These are phyloP conservation scores for Piromyces finnis DNA, from an alignment of 192 early-diverging fungal species.

Conservation along the genomic window DNA sequence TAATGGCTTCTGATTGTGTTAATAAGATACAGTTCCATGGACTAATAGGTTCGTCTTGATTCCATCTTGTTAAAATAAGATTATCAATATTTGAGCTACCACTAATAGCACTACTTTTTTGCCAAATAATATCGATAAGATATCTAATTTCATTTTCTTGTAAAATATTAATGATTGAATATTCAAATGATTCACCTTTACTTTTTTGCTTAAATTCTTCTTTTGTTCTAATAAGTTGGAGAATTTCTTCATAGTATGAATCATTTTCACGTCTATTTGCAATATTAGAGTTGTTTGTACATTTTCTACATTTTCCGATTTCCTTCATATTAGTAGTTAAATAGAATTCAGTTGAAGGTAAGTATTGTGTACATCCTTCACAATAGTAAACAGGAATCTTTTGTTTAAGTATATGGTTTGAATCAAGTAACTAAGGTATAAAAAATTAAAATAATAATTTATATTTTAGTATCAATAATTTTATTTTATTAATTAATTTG, in stretches of 20 bases:
- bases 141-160: constrained; percentile 35
- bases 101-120: constrained; percentile 21
- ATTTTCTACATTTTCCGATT: constrained; percentile 30
- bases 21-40: constrained; percentile 39
- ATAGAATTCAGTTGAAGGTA: constrained; percentile 37
- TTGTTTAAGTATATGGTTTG: constrained; percentile 25
- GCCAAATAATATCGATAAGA: constrained; percentile 31
- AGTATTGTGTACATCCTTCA: constrained; percentile 28
- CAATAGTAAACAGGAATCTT: constrained; percentile 38
- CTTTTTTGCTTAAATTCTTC: constrained; percentile 10
- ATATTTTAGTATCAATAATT: too few relatives aligned
- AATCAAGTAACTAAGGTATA: constrained; percentile 31
- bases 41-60: constrained; percentile 13
- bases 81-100: constrained; percentile 15
- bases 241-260: constrained; percentile 22
- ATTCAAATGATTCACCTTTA: constrained; percentile 4
- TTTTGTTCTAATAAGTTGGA: constrained; percentile 17
- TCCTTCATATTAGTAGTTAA: constrained; percentile 33
- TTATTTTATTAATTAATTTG: neutral
- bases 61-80: constrained; percentile 26
- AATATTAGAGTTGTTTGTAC: constrained; percentile 22
- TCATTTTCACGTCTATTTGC: constrained; percentile 29
- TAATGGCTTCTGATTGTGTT: constrained; percentile 28
- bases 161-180: constrained; percentile 20
- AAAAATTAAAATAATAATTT: too few relatives aligned